Evolutionary conservation across 768 basidiomycete genomes (phyloP).

Genomic region (Termitomyces sp.): DNA sequence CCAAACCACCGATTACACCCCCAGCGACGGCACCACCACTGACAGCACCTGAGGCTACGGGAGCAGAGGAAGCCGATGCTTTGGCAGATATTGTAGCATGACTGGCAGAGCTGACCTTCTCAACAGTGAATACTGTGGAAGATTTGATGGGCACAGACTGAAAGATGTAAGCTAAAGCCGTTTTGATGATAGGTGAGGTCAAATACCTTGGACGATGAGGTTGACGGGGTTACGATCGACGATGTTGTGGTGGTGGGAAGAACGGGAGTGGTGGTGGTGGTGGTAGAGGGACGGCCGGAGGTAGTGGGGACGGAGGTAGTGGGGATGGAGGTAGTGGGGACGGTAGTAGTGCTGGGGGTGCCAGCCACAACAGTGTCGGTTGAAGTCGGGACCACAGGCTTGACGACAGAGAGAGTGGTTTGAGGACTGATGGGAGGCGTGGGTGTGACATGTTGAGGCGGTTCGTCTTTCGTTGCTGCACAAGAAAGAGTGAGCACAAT

Average conservation of each 20-base stretch:
- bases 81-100: neutral
- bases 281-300: neutral
- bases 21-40: conserved; percentile 23
- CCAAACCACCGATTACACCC: conserved; percentile 19
- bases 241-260: conserved; percentile 1
- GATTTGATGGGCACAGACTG: neutral
- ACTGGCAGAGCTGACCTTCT: neutral
- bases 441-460: neutral
- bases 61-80: neutral
- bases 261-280: neutral
- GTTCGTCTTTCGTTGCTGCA: neutral
- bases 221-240: neutral
- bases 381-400: neutral
- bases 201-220: neutral
- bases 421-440: neutral
- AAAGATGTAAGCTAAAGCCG: neutral
- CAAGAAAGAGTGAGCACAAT: neutral
- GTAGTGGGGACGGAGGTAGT: neutral
- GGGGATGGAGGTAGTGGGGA: neutral
- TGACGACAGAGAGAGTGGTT: neutral
- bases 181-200: neutral
- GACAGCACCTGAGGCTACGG: conserved; percentile 4
- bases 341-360: neutral
- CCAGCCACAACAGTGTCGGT: neutral
- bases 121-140: neutral